Evolutionary conservation across 2,329 filamentous ascomycete genomes (phyloP), one percentile per base, ranked within the genome.

Genomic region (Pseudonectria buxi): DNA sequence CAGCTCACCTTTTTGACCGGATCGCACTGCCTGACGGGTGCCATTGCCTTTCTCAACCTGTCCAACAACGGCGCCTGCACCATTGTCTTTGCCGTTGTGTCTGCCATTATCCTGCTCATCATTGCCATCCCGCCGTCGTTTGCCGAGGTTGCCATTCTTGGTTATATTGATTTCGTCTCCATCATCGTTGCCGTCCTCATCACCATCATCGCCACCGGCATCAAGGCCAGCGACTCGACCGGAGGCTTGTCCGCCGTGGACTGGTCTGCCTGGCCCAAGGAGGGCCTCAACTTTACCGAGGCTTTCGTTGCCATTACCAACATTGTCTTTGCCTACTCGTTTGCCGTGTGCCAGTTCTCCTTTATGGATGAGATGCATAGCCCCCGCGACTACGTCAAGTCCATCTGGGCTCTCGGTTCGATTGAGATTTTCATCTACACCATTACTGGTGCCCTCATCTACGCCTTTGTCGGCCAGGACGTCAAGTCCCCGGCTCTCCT

Each of bases 21-120:
- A 24, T 82, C 79, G n/a, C 83, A 87, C 59, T 67, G 83, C 33
- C 63, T 86, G 42, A 83, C 80, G 0, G 84, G 84, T 45, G 72
- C 71, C 24, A 80, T 85, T 49, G 81, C 81, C 46, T 74, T 85
- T 58, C 78, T 78, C 47, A 76, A 70, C 33, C 65, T 86, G 33
- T 78, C 78, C 4, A 57, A 72, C 4, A 70, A 81, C 43, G 73
- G 55, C 31, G 51, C 58, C 12, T 71, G 68, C 57, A 64, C 64
- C 14, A 49, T 71, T 30, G 59, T 65, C 33, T 71, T 69, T 41
- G 61, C 61, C 22, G 58, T 68, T 29, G 58, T 69, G 15, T 68
- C 66, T 3, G 67, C 64, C 24, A 59, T 71, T 29, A 58, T 71
- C 33, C 57, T 71, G 24, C 60, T 69, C 12, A 10, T 67, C 18